A percentile compares a stretch with the other conserved stretches of the same genome.
Conservation (phyloP, 441 rosid genomes). For the Lagerstroemia fauriei region DNA sequence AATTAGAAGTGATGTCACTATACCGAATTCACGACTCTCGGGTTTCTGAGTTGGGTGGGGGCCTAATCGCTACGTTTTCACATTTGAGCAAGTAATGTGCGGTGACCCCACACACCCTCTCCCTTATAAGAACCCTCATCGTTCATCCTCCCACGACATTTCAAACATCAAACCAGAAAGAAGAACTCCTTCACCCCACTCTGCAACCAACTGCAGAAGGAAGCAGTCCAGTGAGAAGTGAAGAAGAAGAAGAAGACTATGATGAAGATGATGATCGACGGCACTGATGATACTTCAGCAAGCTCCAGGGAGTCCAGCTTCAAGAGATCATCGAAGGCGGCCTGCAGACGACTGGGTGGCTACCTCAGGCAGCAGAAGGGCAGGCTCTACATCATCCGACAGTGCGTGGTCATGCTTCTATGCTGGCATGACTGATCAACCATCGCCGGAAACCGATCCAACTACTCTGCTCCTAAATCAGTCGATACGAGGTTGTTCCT, state of each 20-base stretch:
- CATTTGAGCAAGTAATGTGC: neutral
- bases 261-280: constrained; percentile 1
- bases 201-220: too few species aligned
- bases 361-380: constrained; percentile 23
- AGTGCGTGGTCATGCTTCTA: constrained; percentile 26
- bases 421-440: constrained; percentile 22
- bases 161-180: neutral
- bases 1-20: too few species aligned
- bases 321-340: constrained; percentile 8
- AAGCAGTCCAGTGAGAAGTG: neutral
- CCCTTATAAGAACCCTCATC: neutral
- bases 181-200: neutral
- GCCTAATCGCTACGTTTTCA: neutral
- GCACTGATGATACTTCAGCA: neutral
- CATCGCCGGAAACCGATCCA: too few species aligned
- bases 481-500: too few species aligned
- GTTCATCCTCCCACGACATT: neutral
- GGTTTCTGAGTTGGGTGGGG: neutral
- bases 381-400: constrained; percentile 25
- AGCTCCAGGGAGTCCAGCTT: neutral
- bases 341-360: constrained; percentile 19
- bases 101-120: neutral
- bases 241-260: neutral
- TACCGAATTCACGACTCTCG: too few species aligned
- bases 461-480: too few species aligned